phyloP scores from a whole-genome alignment of 129 eudicot genomes.

The Calendula officinalis region DNA sequence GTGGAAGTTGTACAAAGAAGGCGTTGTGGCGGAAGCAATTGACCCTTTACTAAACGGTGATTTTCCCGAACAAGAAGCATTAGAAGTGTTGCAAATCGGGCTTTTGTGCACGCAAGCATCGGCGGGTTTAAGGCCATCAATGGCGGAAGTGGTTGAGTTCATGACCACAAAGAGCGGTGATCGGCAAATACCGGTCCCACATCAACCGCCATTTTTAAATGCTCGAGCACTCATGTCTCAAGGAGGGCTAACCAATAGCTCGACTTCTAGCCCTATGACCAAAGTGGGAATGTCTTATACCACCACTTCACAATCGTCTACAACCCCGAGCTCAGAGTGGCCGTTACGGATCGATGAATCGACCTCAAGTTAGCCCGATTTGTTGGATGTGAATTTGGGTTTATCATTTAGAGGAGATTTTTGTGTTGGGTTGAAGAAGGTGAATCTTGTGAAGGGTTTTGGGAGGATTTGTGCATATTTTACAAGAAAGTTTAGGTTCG shows the following conservation, averaged over 20 bases:
- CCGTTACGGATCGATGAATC: conserved; percentile 44
- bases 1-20: conserved; percentile 55
- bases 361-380: conserved; percentile 27
- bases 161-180: conserved; percentile 29
- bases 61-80: conserved; percentile 42
- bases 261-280: conserved; percentile 39
- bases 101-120: conserved; percentile 67
- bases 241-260: conserved; percentile 26
- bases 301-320: conserved; percentile 56
- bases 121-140: conserved; percentile 56
- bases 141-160: conserved; percentile 50
- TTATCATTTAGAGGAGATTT: not conserved
- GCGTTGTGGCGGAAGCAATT: conserved; percentile 39
- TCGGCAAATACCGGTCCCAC: conserved; percentile 40
- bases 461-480: conserved; percentile 33
- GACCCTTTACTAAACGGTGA: conserved; percentile 44
- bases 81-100: conserved; percentile 46
- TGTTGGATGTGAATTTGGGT: not conserved
- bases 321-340: conserved; percentile 53
- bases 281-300: conserved; percentile 43
- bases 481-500: conserved; percentile 21
- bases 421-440: conserved; percentile 7
- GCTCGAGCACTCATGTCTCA: conserved; percentile 35
- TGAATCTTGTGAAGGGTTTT: conserved; percentile 12
- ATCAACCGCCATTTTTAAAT: conserved; percentile 62